Percentiles rank a stretch among this genome's conserved stretches.
phyloP scores from a whole-genome alignment of 257 asterid genomes.

The Petunia axillaris region DNA sequence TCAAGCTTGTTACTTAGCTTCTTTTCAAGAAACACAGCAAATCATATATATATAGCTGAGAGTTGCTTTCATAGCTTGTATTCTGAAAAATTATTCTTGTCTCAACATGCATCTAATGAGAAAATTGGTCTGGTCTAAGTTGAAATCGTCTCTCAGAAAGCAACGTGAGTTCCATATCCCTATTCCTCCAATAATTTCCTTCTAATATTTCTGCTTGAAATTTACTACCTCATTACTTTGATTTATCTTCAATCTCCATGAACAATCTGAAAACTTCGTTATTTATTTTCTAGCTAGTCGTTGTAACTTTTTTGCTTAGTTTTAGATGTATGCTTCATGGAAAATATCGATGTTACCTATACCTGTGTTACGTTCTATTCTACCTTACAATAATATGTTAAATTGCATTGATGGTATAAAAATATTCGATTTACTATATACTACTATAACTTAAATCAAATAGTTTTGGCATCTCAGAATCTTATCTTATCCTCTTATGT shows the following conservation, averaged over 20 bases:
- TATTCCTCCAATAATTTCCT: background rate
- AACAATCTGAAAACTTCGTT: background rate
- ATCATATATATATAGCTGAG: slow-evolving; percentile 25
- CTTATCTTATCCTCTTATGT: too few relatives aligned
- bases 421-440: too few relatives aligned
- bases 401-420: too few relatives aligned
- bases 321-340: background rate
- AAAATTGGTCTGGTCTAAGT: slow-evolving; percentile 35
- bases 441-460: too few relatives aligned
- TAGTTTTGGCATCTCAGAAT: too few relatives aligned
- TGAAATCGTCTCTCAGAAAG: slow-evolving; percentile 33
- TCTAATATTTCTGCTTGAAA: background rate
- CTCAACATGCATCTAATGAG: slow-evolving; percentile 29
- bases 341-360: background rate
- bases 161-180: slow-evolving; percentile 41
- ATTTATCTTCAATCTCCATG: background rate
- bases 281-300: background rate
- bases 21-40: background rate
- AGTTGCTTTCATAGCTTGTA: slow-evolving; percentile 14
- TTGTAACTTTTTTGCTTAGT: background rate
- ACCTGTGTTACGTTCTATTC: too few relatives aligned
- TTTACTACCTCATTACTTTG: background rate
- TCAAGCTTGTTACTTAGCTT: background rate
- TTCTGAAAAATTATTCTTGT: background rate
- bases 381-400: too few relatives aligned